These are phyloP conservation scores for Paramecium primaurelia DNA, from an alignment of 73 alveolate species.

Conservation along the genomic window DNA sequence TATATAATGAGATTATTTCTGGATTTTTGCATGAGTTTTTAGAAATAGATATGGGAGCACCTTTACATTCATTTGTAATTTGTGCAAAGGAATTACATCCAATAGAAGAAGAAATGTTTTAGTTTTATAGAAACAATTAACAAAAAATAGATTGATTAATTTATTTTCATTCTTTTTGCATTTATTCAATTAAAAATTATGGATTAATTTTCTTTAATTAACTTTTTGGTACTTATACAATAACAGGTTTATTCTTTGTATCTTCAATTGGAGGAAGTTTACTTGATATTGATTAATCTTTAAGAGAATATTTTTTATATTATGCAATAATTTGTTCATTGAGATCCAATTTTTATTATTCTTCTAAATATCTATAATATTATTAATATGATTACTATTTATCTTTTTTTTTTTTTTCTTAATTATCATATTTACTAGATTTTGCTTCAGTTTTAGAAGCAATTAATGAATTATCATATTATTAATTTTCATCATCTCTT, in stretches of 20 bases:
- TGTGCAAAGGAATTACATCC: conserved; percentile 89
- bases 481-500: background rate
- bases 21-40: conserved; percentile 78
- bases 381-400: background rate
- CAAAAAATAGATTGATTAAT: conserved; percentile 28
- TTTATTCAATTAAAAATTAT: background rate
- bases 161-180: conserved; percentile 1
- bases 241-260: background rate
- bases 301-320: background rate
- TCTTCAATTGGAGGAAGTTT: conserved; percentile 1
- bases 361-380: background rate
- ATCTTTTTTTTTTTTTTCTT: background rate
- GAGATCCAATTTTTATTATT: background rate
- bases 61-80: conserved; percentile 92
- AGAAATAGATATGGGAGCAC: conserved; percentile 89
- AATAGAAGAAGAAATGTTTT: conserved; percentile 84
- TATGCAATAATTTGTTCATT: background rate
- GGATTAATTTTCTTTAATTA: conserved; percentile 28
- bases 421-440: background rate
- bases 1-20: conserved; percentile 49
- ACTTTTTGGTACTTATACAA: background rate
- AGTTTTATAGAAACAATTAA: conserved; percentile 47
- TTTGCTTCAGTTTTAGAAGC: conserved; percentile 1
- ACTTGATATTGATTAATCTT: background rate
- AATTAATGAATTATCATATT: background rate